These are phyloP conservation scores for Metschnikowia sp. DNA, from an alignment of 805 yeast genomes.

Conservation along the genomic window DNA sequence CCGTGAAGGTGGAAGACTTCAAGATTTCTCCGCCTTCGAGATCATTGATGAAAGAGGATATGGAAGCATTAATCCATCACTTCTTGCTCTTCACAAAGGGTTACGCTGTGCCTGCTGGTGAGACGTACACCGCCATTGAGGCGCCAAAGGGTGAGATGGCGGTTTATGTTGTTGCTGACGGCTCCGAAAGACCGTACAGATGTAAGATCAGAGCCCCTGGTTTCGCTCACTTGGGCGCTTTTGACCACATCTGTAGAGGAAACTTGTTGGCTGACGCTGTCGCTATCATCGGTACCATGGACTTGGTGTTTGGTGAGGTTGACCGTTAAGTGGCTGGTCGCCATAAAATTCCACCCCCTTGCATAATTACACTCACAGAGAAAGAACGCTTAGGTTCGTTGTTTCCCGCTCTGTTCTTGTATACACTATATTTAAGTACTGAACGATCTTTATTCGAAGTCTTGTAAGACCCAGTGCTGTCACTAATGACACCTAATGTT, in stretches of 20 bases:
- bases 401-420: background rate
- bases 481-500: background rate
- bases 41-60: constrained; percentile 79
- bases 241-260: constrained; percentile 83
- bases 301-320: constrained; percentile 90
- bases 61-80: constrained; percentile 90
- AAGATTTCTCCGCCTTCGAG: constrained; percentile 83
- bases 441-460: constrained; percentile 1
- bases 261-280: constrained; percentile 89
- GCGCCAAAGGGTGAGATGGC: constrained; percentile 97
- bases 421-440: constrained; percentile 1
- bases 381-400: constrained; percentile 7
- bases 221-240: constrained; percentile 84
- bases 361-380: constrained; percentile 7
- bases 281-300: constrained; percentile 94
- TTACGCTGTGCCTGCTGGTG: constrained; percentile 84
- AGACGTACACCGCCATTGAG: constrained; percentile 86
- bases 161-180: constrained; percentile 84
- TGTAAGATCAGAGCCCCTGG: constrained; percentile 96
- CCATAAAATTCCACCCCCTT: constrained; percentile 7
- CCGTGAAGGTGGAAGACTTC: constrained; percentile 86
- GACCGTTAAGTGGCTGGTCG: constrained; percentile 57
- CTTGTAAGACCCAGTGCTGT: background rate
- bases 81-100: constrained; percentile 86
- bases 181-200: constrained; percentile 85